phyloP scores from a whole-genome alignment of 805 yeast genomes.

The Saturnispora hagleri region DNA sequence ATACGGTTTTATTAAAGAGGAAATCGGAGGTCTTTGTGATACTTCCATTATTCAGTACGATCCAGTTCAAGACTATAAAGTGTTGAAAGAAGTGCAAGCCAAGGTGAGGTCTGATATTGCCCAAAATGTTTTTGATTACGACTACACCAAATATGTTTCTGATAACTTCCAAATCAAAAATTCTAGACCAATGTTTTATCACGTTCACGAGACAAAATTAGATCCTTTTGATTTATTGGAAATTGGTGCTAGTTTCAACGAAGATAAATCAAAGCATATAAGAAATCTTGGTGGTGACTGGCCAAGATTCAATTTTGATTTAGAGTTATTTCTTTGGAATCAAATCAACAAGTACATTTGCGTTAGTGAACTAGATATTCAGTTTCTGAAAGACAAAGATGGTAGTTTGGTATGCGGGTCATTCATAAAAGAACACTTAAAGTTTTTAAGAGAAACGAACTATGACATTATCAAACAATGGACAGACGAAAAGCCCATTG shows the following conservation, averaged over 20 bases:
- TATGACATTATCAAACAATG: conserved; percentile 4
- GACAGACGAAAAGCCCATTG: conserved; percentile 6
- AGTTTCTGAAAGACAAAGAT: conserved; percentile 9
- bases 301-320: conserved; percentile 13
- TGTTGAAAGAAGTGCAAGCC: conserved; percentile 10
- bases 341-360: conserved; percentile 16
- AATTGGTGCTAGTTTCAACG: conserved; percentile 11
- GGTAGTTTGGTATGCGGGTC: conserved; percentile 6
- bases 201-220: conserved; percentile 40
- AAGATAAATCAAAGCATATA: conserved; percentile 4
- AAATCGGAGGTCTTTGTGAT: conserved; percentile 12
- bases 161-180: conserved; percentile 13
- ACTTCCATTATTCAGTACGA: conserved; percentile 16
- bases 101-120: conserved; percentile 13
- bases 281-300: conserved; percentile 19
- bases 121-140: conserved; percentile 9
- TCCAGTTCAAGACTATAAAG: conserved; percentile 8
- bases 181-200: conserved; percentile 22
- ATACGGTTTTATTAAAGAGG: conserved; percentile 10
- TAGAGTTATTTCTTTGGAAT: conserved; percentile 20
- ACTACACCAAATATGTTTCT: conserved; percentile 12
- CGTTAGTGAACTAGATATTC: conserved; percentile 6
- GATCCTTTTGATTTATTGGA: conserved; percentile 32
- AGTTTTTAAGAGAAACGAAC: conserved; percentile 8
- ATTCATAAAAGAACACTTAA: conserved; percentile 10